Conservation (phyloP, 78 protist species). For the Acrasis kona region DNA sequence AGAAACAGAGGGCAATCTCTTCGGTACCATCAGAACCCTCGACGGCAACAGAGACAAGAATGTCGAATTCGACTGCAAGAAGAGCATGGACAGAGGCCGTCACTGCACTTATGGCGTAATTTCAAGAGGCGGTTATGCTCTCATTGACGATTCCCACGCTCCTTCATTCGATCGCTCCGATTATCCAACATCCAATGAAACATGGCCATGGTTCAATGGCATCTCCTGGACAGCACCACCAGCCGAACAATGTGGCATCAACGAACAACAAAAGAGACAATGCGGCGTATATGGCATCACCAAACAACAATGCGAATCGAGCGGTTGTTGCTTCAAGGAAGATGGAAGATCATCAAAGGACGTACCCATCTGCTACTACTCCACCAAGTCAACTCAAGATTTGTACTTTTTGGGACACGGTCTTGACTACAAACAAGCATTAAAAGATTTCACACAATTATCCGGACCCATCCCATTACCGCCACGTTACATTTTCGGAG, state of each 20-base stretch:
- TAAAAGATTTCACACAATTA: constrained; percentile 25
- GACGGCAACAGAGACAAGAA: not conserved
- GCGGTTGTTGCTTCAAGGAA: not conserved
- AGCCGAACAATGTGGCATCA: not conserved
- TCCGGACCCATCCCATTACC: not conserved
- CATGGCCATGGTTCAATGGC: no score
- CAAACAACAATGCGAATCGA: not conserved
- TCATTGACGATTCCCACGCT: constrained; percentile 5
- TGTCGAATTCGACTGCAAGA: constrained; percentile 20
- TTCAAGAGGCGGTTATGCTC: constrained; percentile 37
- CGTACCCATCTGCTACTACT: not conserved
- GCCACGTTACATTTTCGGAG: constrained; percentile 28
- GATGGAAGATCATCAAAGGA: not conserved
- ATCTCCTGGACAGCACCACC: not conserved
- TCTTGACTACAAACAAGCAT: constrained; percentile 24
- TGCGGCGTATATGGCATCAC: not conserved
- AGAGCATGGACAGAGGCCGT: not conserved
- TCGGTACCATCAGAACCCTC: constrained; percentile 21
- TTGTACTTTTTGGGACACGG: constrained; percentile 43
- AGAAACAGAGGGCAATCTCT: constrained; percentile 23
- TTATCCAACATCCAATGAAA: no score
- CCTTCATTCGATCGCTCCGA: no score
- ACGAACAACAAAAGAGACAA: not conserved
- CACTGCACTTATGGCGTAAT: constrained; percentile 42
- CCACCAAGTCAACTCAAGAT: not conserved